phyloP scores from a whole-genome alignment of 106 monocot species.

The Ottelia alismoides region DNA sequence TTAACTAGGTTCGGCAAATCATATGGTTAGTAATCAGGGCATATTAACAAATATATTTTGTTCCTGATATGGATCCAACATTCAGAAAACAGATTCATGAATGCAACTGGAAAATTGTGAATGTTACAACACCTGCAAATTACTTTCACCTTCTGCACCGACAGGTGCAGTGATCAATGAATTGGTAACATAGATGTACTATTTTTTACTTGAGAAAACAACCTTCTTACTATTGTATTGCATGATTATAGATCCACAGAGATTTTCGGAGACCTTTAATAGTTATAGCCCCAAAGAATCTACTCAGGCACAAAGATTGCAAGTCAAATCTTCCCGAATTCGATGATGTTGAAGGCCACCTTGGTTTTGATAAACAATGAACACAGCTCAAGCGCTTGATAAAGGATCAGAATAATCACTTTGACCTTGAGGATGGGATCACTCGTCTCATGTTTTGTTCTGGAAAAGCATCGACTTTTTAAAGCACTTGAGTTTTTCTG shows the following conservation, averaged over 20 bases:
- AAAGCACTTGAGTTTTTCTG: too few relatives aligned
- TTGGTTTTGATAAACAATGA: slow-evolving; percentile 89
- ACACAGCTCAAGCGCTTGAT: slow-evolving; percentile 90
- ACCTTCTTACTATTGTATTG: neutral
- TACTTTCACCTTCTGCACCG: slow-evolving; percentile 87
- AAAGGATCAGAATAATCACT: slow-evolving; percentile 65
- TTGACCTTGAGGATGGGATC: slow-evolving; percentile 62
- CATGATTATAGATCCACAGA: slow-evolving; percentile 54
- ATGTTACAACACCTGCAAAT: slow-evolving; percentile 85
- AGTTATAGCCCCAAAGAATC: slow-evolving; percentile 80
- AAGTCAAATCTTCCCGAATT: too few relatives aligned
- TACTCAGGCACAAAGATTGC: too few relatives aligned
- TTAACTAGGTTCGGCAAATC: too few relatives aligned
- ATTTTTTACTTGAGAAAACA: too few relatives aligned
- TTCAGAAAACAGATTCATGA: slow-evolving; percentile 77
- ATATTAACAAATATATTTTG: too few relatives aligned
- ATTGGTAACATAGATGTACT: too few relatives aligned
- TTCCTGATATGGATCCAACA: too few relatives aligned
- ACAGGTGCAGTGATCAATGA: too few relatives aligned
- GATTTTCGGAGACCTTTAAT: slow-evolving; percentile 82
- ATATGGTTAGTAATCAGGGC: too few relatives aligned
- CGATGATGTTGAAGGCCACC: too few relatives aligned
- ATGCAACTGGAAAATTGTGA: slow-evolving; percentile 91
- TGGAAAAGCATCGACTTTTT: slow-evolving; percentile 49
- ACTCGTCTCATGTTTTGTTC: slow-evolving; percentile 64